phyloP scores from a whole-genome alignment of 306 rosid species.

The Rosa persica region DNA sequence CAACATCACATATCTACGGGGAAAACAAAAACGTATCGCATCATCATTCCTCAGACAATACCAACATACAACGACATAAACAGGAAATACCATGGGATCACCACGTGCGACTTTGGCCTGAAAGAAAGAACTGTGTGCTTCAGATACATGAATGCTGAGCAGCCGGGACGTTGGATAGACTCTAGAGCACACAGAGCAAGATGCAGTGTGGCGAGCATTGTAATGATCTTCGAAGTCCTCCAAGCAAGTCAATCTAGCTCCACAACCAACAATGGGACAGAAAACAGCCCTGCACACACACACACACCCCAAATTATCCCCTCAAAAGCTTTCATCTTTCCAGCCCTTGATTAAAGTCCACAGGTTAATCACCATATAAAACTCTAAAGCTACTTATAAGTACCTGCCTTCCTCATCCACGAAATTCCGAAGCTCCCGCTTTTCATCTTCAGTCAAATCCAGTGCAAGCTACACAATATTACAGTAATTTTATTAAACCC shows the following conservation, averaged over 20 bases:
- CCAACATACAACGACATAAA: constrained; percentile 6
- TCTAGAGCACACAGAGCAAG: constrained; percentile 85
- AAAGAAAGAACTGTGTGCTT: constrained; percentile 92
- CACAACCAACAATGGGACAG: constrained; percentile 89
- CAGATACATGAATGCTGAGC: constrained; percentile 84
- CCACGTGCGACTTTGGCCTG: constrained; percentile 92
- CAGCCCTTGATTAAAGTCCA: background rate
- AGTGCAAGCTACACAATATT: constrained; percentile 58
- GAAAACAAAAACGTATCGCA: background rate
- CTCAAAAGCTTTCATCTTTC: background rate
- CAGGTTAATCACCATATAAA: background rate
- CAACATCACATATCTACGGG: background rate
- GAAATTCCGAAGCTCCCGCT: constrained; percentile 49
- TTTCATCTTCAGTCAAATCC: constrained; percentile 76
- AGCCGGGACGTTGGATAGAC: constrained; percentile 78
- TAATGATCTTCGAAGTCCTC: constrained; percentile 93
- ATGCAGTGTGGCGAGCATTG: constrained; percentile 79
- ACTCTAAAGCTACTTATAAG: background rate
- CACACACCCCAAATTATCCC: background rate
- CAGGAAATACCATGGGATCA: constrained; percentile 60
- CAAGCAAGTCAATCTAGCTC: constrained; percentile 60
- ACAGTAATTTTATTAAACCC: background rate
- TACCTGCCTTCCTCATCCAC: constrained; percentile 67
- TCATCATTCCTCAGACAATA: background rate
- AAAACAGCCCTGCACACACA: constrained; percentile 52